Evolutionary conservation across 805 yeast genomes (phyloP), one percentile per base, ranked within the genome.

Genomic region (Starmerella geochares): DNA sequence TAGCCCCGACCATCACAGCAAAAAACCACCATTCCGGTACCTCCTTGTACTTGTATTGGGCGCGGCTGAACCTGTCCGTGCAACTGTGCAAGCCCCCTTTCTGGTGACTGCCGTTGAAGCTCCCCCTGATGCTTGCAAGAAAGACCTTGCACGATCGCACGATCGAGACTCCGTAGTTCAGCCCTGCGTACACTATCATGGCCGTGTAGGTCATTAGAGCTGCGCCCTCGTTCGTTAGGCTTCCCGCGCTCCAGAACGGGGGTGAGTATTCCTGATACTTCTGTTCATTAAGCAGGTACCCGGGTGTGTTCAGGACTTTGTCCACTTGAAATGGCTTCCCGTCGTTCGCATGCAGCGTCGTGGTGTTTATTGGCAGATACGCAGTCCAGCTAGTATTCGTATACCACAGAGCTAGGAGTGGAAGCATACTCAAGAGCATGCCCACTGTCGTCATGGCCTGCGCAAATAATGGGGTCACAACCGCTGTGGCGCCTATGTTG

Each of bases 241-340:
- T 72, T 0, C 78, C 81, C 3, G 81, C 81, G 32, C 75, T 60
- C 60, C 74, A 76, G 59, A 73, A 78, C 7, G 82, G 81, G 7
- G 80, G 81, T 1, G 81, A 78, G 54, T 75, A 71, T 31, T 66
- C 50, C 48, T 67, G 61, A 60, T 77, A 78, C 56, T 70, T 73
- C 3, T 53, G 60, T 41, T 65, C 59, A 54, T 76, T 77, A 47
- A 77, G 69, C 27, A 55, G 55, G 16, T 35, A 29, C 16, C 24
- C 20, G 45, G 67, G 67, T 14, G 67, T 60, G 46, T 70, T 65
- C 39, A 77, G 60, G 14, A 77, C 69, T 44, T 68, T 63, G 40
- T 68, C 65, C 19, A 76, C 70, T 27, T 72, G 65, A 58, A 68
- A 77, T 1, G 65, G 60, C 33, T 64, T 54, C 2, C 77, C 80